Evolutionary conservation across 331 rosid genomes (phyloP).

Genomic region (Malus hybrid): DNA sequence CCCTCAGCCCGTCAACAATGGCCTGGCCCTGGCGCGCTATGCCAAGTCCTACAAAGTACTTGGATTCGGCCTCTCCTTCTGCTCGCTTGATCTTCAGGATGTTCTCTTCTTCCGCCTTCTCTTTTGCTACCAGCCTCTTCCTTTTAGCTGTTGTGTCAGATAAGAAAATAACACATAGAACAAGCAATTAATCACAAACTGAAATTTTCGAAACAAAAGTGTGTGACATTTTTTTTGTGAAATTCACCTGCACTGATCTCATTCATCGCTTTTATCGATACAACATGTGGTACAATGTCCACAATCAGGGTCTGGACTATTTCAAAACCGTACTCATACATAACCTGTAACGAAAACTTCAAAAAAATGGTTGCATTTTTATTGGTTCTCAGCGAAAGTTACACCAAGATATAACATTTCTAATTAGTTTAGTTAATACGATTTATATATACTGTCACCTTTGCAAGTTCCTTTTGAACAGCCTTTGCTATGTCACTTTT

Average conservation of each 20-base stretch:
- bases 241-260: conserved; percentile 63
- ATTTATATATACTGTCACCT: conserved; percentile 24
- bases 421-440: background rate
- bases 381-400: background rate
- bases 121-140: conserved; percentile 69
- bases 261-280: conserved; percentile 72
- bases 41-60: conserved; percentile 77
- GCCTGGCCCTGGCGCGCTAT: conserved; percentile 91
- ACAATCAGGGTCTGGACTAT: conserved; percentile 80
- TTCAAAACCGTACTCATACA: conserved; percentile 65
- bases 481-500: conserved; percentile 63
- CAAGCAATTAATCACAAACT: background rate
- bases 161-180: background rate
- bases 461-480: conserved; percentile 68
- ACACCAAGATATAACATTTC: background rate
- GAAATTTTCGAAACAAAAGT: background rate
- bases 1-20: conserved; percentile 72
- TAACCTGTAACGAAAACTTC: conserved; percentile 33
- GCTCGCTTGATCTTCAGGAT: conserved; percentile 76
- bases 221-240: background rate
- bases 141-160: conserved; percentile 53
- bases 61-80: conserved; percentile 82
- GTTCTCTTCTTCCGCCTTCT: conserved; percentile 82
- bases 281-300: conserved; percentile 69
- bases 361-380: background rate